Evolutionary conservation across 495 filamentous ascomycete genomes (phyloP).

Genomic region (Hypoxylon lienhwacheense): DNA sequence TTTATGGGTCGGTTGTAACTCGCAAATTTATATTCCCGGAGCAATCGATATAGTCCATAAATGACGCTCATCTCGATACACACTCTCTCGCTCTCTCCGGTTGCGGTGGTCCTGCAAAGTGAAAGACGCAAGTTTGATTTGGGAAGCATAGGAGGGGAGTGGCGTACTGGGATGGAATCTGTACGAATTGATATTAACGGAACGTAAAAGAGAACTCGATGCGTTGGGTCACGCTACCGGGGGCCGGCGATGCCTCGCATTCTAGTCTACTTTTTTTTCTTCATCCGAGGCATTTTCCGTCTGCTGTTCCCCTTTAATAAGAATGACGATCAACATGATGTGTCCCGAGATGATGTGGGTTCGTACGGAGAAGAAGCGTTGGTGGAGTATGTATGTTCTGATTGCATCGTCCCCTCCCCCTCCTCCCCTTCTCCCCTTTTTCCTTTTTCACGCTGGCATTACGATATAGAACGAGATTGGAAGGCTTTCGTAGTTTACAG

Average conservation of each 20-base stretch:
- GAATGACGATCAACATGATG: slow-evolving; percentile 28
- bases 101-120: slow-evolving; percentile 45
- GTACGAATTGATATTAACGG: slow-evolving; percentile 53
- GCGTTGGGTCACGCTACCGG: slow-evolving; percentile 30
- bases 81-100: slow-evolving; percentile 38
- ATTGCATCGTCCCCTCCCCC: slow-evolving; percentile 24
- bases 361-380: slow-evolving; percentile 10
- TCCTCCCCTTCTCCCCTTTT: too few species aligned
- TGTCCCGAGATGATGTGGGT: slow-evolving; percentile 14
- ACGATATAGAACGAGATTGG: slow-evolving; percentile 36
- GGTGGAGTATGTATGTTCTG: slow-evolving; percentile 16
- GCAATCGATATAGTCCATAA: slow-evolving; percentile 53
- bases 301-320: slow-evolving; percentile 35
- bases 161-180: slow-evolving; percentile 52
- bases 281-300: slow-evolving; percentile 22
- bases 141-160: slow-evolving; percentile 47
- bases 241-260: slow-evolving; percentile 19
- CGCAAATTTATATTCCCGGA: slow-evolving; percentile 46
- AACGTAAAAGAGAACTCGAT: slow-evolving; percentile 39
- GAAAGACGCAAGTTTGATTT: slow-evolving; percentile 45
- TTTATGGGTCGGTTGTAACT: slow-evolving; percentile 54
- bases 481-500: slow-evolving; percentile 35
- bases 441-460: slow-evolving; percentile 24
- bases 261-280: slow-evolving; percentile 26
- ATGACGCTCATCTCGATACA: slow-evolving; percentile 37